phyloP scores from a whole-genome alignment of 1,284 basidiomycete genomes.

The Ceratobasidium sp. region DNA sequence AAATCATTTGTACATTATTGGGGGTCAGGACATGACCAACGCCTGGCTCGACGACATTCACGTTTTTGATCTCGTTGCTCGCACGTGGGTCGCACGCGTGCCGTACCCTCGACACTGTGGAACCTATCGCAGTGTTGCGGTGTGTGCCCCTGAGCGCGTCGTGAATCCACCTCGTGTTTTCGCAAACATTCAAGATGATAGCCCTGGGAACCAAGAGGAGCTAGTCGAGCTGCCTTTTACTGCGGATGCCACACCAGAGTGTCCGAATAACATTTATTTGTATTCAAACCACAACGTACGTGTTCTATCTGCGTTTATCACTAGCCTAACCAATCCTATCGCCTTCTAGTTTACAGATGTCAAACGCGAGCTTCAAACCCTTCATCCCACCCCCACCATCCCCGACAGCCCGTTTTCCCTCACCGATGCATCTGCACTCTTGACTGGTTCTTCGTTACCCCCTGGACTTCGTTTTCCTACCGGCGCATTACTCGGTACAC shows the following conservation, averaged over 20 bases:
- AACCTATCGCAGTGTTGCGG: constrained; percentile 89
- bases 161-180: constrained; percentile 58
- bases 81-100: constrained; percentile 78
- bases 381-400: constrained; percentile 70
- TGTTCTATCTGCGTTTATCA: constrained; percentile 36
- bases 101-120: constrained; percentile 90
- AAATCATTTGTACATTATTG: constrained; percentile 88
- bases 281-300: constrained; percentile 91
- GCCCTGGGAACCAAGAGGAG: constrained; percentile 41
- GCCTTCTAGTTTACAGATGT: constrained; percentile 85
- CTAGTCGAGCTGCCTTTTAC: constrained; percentile 79
- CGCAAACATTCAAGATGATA: constrained; percentile 36
- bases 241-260: constrained; percentile 69
- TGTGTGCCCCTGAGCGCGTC: constrained; percentile 71
- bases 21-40: constrained; percentile 90
- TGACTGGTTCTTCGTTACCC: constrained; percentile 75
- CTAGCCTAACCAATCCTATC: constrained; percentile 40
- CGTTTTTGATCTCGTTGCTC: constrained; percentile 77
- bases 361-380: constrained; percentile 87
- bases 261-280: constrained; percentile 78
- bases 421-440: constrained; percentile 75
- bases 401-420: constrained; percentile 70
- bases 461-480: constrained; percentile 94
- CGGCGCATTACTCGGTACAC: constrained; percentile 84
- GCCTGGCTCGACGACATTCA: constrained; percentile 92